Evolutionary conservation across 768 basidiomycete species (phyloP), one percentile per base, ranked within the genome.

Genomic region (Suillus spraguei): DNA sequence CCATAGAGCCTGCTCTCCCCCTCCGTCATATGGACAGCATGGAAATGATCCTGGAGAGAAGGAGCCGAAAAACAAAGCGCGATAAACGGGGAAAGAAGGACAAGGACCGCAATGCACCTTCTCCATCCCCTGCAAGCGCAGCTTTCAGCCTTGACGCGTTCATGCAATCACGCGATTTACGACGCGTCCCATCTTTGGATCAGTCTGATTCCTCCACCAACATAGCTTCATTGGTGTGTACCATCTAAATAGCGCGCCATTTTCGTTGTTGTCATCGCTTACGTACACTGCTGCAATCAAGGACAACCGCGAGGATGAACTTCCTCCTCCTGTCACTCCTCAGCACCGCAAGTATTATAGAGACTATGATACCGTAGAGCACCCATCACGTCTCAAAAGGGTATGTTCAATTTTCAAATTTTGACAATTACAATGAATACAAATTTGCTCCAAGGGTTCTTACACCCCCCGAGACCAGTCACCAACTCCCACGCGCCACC

Each of bases 11-110:
- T 28, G 60, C 77, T 50, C 72, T 83, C 59, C 82, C 86, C 14
- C 72, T 80, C 28, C 84, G 88, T 36, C 85, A 83, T 41, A 85
- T 85, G 75, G 88, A 89, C 66, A 90, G 82, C 71, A 92, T 92
- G 91, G 88, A 92, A 65, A 77, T 85, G 77, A 84, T 92, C 47
- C 83, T 92, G 65, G 91, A 92, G 72, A 84, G 88, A 52, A 88
- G 90, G 72, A 80, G 74, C 63, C 82, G 86, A 61, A 85, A 83
- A 65, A 82, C 73, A 62, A 82, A 80, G 69, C 83, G 79, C 60
- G 86, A 84, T 61, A 83, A 85, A 71, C 76, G 74, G 63, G 66
- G 64, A 52, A 81, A 77, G 65, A 79, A 75, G 62, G 78, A 72
- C 55, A 84, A 80, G 69, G 88, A 85, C 63, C 81, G 84, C 68